A percentile compares a stretch with the other conserved stretches of the same genome.
These are phyloP conservation scores for Fremontodendron californicum DNA, from an alignment of 345 rosid species.

Conservation along the genomic window DNA sequence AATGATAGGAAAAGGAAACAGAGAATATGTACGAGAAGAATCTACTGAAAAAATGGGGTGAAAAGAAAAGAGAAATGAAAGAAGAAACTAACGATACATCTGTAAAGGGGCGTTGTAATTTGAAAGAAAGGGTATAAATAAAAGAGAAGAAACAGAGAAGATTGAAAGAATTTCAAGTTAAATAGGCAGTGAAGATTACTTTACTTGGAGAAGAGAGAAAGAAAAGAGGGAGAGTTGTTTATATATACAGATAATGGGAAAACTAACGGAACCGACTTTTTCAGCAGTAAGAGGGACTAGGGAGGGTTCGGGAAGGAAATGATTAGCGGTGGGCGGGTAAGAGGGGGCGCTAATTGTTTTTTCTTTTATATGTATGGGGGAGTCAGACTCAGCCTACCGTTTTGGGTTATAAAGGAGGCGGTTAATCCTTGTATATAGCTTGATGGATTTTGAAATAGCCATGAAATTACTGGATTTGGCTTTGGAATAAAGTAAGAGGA, in stretches of 20 bases:
- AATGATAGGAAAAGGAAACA: no score
- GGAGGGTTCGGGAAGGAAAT: background rate
- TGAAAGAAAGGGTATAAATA: background rate
- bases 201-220: conserved; percentile 8
- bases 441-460: no score
- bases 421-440: background rate
- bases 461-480: no score
- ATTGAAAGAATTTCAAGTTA: background rate
- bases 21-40: background rate
- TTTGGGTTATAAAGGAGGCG: background rate
- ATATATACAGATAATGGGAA: background rate
- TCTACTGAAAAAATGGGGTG: background rate
- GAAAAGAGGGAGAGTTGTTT: background rate
- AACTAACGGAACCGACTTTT: background rate
- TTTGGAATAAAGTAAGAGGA: no score
- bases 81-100: background rate
- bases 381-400: background rate
- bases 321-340: background rate
- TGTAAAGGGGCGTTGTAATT: background rate
- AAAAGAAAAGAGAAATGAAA: background rate
- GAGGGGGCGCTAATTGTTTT: background rate
- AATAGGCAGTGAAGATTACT: background rate
- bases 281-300: no score
- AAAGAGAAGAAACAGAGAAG: background rate
- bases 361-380: background rate